These are phyloP conservation scores for Apiospora kogelbergensis DNA, from an alignment of 2,329 filamentous ascomycete genomes.

Conservation along the genomic window DNA sequence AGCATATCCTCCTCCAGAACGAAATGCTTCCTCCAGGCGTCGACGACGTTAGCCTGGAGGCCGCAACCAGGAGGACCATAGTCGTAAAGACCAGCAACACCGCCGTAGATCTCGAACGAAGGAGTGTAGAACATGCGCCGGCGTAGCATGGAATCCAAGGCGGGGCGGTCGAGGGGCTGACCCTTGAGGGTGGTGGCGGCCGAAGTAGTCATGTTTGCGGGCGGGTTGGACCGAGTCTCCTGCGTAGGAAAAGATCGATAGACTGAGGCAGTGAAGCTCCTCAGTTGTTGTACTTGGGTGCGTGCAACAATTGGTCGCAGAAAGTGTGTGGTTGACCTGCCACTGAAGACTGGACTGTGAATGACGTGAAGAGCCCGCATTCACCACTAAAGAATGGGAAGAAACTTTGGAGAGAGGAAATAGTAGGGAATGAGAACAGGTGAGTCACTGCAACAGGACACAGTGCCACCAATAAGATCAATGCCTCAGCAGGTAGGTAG, in stretches of 20 bases:
- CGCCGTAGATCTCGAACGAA: constrained; percentile 93
- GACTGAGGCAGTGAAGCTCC: constrained; percentile 2
- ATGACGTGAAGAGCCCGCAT: constrained; percentile 16
- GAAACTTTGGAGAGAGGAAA: not conserved
- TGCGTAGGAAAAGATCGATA: not conserved
- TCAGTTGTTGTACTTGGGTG: not conserved
- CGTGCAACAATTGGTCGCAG: constrained; percentile 1
- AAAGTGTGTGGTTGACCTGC: constrained; percentile 13
- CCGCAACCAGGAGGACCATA: constrained; percentile 88
- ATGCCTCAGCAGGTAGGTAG: not conserved
- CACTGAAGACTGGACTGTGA: constrained; percentile 14
- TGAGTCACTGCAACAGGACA: constrained; percentile 12
- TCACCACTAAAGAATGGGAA: constrained; percentile 10
- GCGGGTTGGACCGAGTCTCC: not conserved
- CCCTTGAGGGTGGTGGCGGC: constrained; percentile 79
- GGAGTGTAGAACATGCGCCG: constrained; percentile 93
- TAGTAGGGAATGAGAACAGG: not conserved
- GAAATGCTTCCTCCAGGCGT: constrained; percentile 91
- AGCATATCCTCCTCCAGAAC: constrained; percentile 93
- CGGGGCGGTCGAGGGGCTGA: constrained; percentile 79
- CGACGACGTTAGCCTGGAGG: constrained; percentile 84
- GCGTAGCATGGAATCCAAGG: constrained; percentile 82
- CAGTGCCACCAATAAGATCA: not conserved
- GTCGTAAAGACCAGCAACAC: constrained; percentile 86
- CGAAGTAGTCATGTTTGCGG: constrained; percentile 42